A percentile compares a stretch with the other conserved stretches of the same genome.
These are phyloP conservation scores for Tremellales sp. DNA, from an alignment of 1,284 basidiomycete genomes.

Conservation along the genomic window DNA sequence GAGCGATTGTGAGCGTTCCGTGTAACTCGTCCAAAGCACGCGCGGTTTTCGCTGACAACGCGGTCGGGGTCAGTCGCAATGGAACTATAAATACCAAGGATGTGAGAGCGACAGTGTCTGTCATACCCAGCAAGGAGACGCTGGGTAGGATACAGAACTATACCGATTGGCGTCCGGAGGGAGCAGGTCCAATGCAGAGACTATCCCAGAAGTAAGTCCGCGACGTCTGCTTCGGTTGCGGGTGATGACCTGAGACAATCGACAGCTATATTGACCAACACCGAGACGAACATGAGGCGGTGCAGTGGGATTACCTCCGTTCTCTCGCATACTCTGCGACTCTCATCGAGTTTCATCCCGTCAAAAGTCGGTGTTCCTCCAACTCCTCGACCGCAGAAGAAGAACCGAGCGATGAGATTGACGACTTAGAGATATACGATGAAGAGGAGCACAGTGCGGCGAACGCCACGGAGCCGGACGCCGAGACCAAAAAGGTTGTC, in stretches of 20 bases:
- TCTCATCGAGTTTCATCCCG: too few relatives aligned
- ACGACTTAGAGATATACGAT: slow-evolving; percentile 3
- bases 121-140: slow-evolving; percentile 13
- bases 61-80: slow-evolving; percentile 20
- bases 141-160: slow-evolving; percentile 16
- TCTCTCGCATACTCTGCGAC: too few relatives aligned
- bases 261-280: neutral
- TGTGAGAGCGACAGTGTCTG: slow-evolving; percentile 10
- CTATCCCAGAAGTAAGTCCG: neutral
- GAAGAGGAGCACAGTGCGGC: slow-evolving; percentile 4
- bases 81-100: slow-evolving; percentile 8
- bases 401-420: slow-evolving; percentile 14
- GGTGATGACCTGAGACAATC: slow-evolving; percentile 3
- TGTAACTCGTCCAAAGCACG: too few relatives aligned
- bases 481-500: slow-evolving; percentile 1
- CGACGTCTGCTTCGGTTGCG: neutral
- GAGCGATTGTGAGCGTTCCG: slow-evolving; percentile 20
- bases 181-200: neutral
- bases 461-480: neutral
- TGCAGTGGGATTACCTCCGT: too few relatives aligned
- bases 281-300: slow-evolving; percentile 8
- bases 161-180: slow-evolving; percentile 15
- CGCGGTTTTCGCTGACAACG: neutral
- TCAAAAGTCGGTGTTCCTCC: too few relatives aligned
- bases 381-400: too few relatives aligned